Evolutionary conservation across 441 rosid species (phyloP), one percentile per base, ranked within the genome.

Genomic region (Macaranga tanarius): DNA sequence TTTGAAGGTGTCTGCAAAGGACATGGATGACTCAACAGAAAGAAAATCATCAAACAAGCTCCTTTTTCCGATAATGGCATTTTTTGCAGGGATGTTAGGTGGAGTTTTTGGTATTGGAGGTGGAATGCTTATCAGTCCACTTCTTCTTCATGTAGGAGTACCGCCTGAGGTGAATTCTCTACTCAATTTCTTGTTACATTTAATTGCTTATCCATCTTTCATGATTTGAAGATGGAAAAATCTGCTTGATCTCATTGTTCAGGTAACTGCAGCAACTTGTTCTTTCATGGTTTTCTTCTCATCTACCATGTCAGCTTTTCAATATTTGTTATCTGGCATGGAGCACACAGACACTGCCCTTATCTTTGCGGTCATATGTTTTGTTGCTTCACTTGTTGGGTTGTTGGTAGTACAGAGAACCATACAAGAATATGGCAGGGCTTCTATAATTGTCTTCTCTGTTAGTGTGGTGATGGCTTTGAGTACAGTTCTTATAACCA

Each of bases 201-300:
- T 28, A 28, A 20, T 31, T 57, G 10, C 42, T 34, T 15, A 12
- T 42, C 5, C 28, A 17, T 28, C 50, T 16, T 16, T 40, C 44
- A 42, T 67, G 60, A 17, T 26, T 10, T 67, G 10, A 47, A 22
- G 20, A 26, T 22, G 34, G 13, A n/a, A 45, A 45, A 10, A 45
- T 22, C 2, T 5, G 4, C 22, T 68, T 45, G 4, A 38, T 23
- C 45, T 69, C 16, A 11, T 48, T 51, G 20, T 62, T 68, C 79
- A 90, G 97, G 86, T 92, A 48, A 89, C 97, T 0, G 95, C 99
- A 54, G 97, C 97, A 26, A 88, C 99, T 2, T 92, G 97, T 75
- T 89, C 99, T 10, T 90, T 92, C 88, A 92, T 92, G 97, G 97
- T 94, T 54, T 78, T 90, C 80, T 94, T 94, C 78, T 94, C 99